These are phyloP conservation scores for Sarocladium brachiariae DNA, from an alignment of 2,329 filamentous ascomycete species.

Conservation along the genomic window DNA sequence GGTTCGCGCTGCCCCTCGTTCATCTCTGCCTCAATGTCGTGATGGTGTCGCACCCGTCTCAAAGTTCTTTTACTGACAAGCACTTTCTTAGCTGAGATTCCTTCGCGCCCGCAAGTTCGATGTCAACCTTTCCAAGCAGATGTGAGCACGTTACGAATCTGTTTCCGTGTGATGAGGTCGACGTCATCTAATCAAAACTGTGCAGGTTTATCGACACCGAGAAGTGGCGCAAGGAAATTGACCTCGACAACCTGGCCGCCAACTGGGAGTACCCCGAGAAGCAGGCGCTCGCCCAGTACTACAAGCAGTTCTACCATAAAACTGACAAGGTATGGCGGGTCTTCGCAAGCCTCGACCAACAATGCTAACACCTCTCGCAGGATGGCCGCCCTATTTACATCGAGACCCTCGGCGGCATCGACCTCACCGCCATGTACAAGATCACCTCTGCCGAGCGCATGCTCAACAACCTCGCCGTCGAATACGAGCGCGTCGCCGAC, in stretches of 20 bases:
- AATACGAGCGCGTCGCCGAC: conserved; percentile 95
- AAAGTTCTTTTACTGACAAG: conserved; percentile 12
- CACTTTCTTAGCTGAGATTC: conserved; percentile 64
- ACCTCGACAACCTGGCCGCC: conserved; percentile 73
- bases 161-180: not conserved
- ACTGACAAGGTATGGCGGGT: conserved; percentile 62
- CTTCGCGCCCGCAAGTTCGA: conserved; percentile 94
- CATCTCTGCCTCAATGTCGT: too few relatives aligned
- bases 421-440: conserved; percentile 83
- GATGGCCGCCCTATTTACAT: conserved; percentile 97
- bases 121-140: conserved; percentile 73
- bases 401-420: conserved; percentile 89
- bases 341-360: not conserved
- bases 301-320: conserved; percentile 99
- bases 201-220: conserved; percentile 92
- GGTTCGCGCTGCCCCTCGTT: conserved; percentile 42
- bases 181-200: too few relatives aligned
- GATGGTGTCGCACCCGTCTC: too few relatives aligned
- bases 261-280: conserved; percentile 87
- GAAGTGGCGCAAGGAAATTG: conserved; percentile 82
- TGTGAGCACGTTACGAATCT: conserved; percentile 53
- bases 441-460: conserved; percentile 91
- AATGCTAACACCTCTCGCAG: conserved; percentile 35
- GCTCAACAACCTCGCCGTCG: conserved; percentile 90
- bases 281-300: conserved; percentile 76